Percentiles rank a stretch among this genome's conserved stretches.
phyloP scores from a whole-genome alignment of 768 basidiomycete species.

The Pluteus cervinus region DNA sequence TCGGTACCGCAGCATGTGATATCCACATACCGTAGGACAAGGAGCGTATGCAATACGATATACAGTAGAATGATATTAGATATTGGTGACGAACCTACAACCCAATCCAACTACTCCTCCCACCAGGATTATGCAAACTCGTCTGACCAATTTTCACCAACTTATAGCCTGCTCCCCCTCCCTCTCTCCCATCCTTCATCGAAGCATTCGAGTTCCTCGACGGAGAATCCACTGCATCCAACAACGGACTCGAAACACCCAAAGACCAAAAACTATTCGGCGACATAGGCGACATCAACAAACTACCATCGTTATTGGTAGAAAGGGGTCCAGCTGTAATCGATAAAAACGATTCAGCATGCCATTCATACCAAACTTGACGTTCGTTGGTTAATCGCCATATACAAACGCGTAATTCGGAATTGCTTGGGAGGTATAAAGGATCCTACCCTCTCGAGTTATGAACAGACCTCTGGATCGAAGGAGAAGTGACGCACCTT shows the following conservation, averaged over 20 bases:
- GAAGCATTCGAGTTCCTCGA: conserved; percentile 15
- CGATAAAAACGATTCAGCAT: conserved; percentile 87
- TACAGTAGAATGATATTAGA: conserved; percentile 6
- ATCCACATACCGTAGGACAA: too few relatives aligned
- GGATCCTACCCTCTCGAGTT: conserved; percentile 58
- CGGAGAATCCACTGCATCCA: conserved; percentile 54
- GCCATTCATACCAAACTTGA: conserved; percentile 99
- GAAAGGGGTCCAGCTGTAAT: conserved; percentile 31
- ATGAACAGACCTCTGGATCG: conserved; percentile 4
- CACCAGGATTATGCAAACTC: conserved; percentile 84
- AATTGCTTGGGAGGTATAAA: conserved; percentile 85
- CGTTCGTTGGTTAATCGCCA: conserved; percentile 90
- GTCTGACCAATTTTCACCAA: conserved; percentile 94
- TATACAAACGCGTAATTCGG: conserved; percentile 87
- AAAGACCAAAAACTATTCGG: conserved; percentile 13
- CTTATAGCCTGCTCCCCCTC: conserved; percentile 21
- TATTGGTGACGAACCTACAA: conserved; percentile 27
- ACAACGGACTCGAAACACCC: conserved; percentile 56
- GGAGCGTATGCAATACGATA: conserved; percentile 1
- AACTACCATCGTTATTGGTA: conserved; percentile 13
- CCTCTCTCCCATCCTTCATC: conserved; percentile 8
- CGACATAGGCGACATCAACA: conserved; percentile 7
- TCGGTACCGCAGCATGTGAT: too few relatives aligned
- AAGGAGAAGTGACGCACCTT: conserved; percentile 46
- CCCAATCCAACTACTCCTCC: conserved; percentile 92